phyloP scores from a whole-genome alignment of 148 eudicot species.

The Drosera capensis region DNA sequence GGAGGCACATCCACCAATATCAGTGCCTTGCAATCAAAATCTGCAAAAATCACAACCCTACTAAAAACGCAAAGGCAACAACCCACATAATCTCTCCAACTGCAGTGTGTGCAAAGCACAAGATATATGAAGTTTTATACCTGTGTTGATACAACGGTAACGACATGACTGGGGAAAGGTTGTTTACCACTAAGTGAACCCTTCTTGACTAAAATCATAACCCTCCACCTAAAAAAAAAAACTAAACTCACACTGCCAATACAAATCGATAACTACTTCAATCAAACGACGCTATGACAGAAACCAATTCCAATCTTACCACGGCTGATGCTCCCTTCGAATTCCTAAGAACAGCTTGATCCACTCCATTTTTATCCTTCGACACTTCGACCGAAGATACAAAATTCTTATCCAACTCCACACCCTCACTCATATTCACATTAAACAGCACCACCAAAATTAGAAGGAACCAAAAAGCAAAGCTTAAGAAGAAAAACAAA shows the following conservation, averaged over 20 bases:
- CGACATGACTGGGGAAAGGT: too few relatives aligned
- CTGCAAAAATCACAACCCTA: background rate
- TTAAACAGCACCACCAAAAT: conserved; percentile 10
- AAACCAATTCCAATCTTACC: conserved; percentile 1
- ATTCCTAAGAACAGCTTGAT: conserved; percentile 2
- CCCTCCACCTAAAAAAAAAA: too few relatives aligned
- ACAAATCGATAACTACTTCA: background rate
- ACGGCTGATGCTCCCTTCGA: conserved; percentile 6
- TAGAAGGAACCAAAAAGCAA: background rate
- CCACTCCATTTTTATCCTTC: conserved; percentile 6
- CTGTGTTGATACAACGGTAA: too few relatives aligned
- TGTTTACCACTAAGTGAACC: too few relatives aligned
- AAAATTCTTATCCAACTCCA: conserved; percentile 11
- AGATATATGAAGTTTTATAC: too few relatives aligned
- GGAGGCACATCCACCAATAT: conserved; percentile 2
- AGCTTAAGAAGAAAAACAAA: background rate
- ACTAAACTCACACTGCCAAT: background rate
- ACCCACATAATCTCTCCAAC: too few relatives aligned
- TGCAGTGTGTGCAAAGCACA: too few relatives aligned
- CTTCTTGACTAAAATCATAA: too few relatives aligned
- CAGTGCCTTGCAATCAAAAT: background rate
- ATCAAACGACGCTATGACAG: background rate
- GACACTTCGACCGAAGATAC: background rate
- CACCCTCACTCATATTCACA: conserved; percentile 42
- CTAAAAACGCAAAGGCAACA: background rate